Conservation (phyloP, 768 basidiomycete species). For the Macrolepiota dolichaula region DNA sequence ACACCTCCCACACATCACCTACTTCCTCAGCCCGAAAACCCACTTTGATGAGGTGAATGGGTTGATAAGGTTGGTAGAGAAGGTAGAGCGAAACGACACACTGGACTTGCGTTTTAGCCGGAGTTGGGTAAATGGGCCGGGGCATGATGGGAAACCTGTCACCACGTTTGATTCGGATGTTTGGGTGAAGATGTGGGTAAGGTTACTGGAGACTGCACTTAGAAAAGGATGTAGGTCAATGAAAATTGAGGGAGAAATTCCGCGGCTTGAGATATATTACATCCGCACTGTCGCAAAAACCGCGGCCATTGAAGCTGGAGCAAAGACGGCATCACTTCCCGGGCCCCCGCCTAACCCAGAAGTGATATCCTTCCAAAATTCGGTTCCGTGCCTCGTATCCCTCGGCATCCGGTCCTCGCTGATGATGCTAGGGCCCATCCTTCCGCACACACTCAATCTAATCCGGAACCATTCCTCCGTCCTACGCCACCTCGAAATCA, state of each 20-base stretch:
- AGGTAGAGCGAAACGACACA: neutral
- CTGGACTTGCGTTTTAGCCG: neutral
- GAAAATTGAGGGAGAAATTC: neutral
- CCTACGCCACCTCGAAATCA: neutral
- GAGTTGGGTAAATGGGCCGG: neutral
- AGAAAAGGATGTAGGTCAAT: neutral
- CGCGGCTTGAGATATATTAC: neutral
- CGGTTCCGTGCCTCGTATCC: neutral
- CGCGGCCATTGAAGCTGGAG: too few relatives aligned
- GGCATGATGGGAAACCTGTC: neutral
- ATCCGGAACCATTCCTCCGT: neutral
- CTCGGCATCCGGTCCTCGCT: neutral
- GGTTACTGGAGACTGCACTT: neutral
- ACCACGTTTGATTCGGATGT: neutral
- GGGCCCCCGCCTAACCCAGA: neutral
- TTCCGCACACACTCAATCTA: slow-evolving; percentile 2
- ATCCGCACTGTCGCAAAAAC: too few relatives aligned
- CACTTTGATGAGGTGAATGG: neutral
- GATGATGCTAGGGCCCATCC: slow-evolving; percentile 1
- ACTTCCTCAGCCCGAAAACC: neutral
- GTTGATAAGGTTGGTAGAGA: neutral
- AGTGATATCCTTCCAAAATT: neutral
- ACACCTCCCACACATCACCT: neutral
- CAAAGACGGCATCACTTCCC: too few relatives aligned
- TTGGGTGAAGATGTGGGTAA: neutral